Percentiles rank a stretch among this genome's conserved stretches.
These are phyloP conservation scores for Neofusicoccum ribis DNA, from an alignment of 2,329 filamentous ascomycete genomes.

Conservation along the genomic window DNA sequence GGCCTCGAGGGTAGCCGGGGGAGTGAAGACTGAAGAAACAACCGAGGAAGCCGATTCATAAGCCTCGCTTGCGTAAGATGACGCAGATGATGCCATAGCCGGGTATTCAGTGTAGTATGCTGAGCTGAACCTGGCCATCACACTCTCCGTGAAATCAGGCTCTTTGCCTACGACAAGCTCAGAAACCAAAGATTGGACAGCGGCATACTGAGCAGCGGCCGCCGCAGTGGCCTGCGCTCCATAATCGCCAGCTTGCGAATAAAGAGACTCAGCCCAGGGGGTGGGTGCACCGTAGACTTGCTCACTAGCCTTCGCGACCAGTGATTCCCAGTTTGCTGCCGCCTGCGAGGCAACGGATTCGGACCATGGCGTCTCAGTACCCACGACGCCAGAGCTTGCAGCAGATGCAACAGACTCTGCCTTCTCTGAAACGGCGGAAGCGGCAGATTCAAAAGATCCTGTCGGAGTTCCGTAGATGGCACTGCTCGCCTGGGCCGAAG, in stretches of 20 bases:
- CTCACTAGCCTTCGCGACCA: conserved; percentile 65
- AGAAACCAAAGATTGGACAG: conserved; percentile 70
- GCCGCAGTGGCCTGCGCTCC: conserved; percentile 63
- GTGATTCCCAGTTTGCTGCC: conserved; percentile 63
- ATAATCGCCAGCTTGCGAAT: conserved; percentile 57
- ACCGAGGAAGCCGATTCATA: conserved; percentile 50
- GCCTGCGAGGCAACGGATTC: conserved; percentile 45
- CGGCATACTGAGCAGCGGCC: conserved; percentile 65
- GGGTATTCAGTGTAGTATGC: conserved; percentile 70
- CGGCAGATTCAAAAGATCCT: conserved; percentile 35
- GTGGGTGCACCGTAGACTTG: conserved; percentile 69
- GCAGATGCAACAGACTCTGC: conserved; percentile 44
- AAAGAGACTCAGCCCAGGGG: conserved; percentile 48
- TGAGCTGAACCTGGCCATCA: conserved; percentile 69
- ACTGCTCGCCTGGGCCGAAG: conserved; percentile 44
- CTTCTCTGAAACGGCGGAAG: conserved; percentile 50
- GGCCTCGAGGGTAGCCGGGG: conserved; percentile 58
- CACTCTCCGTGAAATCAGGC: conserved; percentile 77
- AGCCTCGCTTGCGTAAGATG: conserved; percentile 53
- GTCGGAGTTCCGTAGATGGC: conserved; percentile 47
- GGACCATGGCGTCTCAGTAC: conserved; percentile 23
- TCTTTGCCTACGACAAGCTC: conserved; percentile 78
- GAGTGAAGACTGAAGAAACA: conserved; percentile 54
- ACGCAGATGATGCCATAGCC: conserved; percentile 55
- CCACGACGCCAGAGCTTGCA: conserved; percentile 23